These are phyloP conservation scores for Castanopsis chinensis DNA, from an alignment of 306 rosid species.

Conservation along the genomic window DNA sequence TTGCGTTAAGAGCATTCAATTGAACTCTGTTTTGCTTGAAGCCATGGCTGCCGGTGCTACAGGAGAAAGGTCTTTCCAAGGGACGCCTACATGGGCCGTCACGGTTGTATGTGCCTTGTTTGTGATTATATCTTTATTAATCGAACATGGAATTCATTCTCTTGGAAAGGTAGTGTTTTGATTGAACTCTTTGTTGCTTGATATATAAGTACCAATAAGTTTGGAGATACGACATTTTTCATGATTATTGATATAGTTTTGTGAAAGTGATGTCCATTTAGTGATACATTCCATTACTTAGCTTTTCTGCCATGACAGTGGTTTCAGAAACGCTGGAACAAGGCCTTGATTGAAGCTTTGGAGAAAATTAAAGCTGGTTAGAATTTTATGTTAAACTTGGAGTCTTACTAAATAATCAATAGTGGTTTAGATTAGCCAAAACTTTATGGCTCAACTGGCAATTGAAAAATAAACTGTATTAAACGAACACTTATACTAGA, in stretches of 20 bases:
- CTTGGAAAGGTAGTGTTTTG: slow-evolving; percentile 50
- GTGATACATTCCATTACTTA: not conserved
- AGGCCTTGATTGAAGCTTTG: slow-evolving; percentile 70
- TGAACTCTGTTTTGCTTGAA: not conserved
- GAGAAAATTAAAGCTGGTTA: slow-evolving; percentile 75
- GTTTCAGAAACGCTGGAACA: slow-evolving; percentile 58
- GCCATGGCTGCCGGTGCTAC: slow-evolving; percentile 22
- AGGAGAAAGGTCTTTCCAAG: slow-evolving; percentile 48
- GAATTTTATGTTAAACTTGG: not conserved
- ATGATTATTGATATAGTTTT: too few species aligned
- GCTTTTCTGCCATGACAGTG: slow-evolving; percentile 33
- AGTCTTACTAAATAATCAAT: not conserved
- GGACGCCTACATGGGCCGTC: slow-evolving; percentile 78
- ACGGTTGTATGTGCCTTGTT: slow-evolving; percentile 60
- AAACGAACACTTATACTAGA: too few species aligned
- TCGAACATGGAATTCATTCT: slow-evolving; percentile 60
- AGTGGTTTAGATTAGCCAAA: too few species aligned
- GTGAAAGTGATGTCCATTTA: not conserved
- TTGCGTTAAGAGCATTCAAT: not conserved
- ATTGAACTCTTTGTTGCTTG: not conserved
- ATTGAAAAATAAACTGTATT: too few species aligned
- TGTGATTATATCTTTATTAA: slow-evolving; percentile 47
- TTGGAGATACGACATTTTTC: too few species aligned
- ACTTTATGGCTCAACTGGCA: too few species aligned
- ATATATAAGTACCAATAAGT: too few species aligned